Conservation (phyloP, 1,139 yeast genomes). For the Blastobotrys apis region DNA sequence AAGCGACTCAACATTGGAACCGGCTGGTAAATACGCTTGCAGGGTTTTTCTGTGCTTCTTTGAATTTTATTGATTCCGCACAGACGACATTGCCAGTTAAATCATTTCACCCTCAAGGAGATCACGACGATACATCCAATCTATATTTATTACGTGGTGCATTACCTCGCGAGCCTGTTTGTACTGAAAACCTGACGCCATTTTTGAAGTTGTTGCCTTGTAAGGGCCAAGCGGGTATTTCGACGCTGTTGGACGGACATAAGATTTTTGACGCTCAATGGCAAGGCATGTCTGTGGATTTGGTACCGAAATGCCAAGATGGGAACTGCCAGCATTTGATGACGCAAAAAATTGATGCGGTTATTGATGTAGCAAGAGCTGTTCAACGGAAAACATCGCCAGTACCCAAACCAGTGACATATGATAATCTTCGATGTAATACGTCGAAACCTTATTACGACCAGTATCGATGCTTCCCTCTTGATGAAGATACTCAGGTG, state of each 20-base stretch:
- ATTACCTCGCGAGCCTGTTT: slow-evolving; percentile 90
- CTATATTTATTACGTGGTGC: slow-evolving; percentile 74
- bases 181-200: slow-evolving; percentile 96
- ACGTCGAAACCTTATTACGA: slow-evolving; percentile 49
- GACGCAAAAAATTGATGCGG: slow-evolving; percentile 69
- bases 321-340: slow-evolving; percentile 49
- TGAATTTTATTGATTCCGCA: slow-evolving; percentile 78
- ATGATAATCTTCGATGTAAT: slow-evolving; percentile 70
- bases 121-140: slow-evolving; percentile 22
- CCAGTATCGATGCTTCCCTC: slow-evolving; percentile 73
- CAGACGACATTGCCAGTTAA: slow-evolving; percentile 70
- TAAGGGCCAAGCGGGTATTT: slow-evolving; percentile 84
- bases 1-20: slow-evolving; percentile 66
- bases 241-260: slow-evolving; percentile 89
- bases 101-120: slow-evolving; percentile 35
- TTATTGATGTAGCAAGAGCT: slow-evolving; percentile 66
- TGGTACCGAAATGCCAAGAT: slow-evolving; percentile 46
- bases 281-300: slow-evolving; percentile 91
- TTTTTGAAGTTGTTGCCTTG: slow-evolving; percentile 87
- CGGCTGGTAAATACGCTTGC: slow-evolving; percentile 70
- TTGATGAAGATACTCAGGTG: slow-evolving; percentile 48
- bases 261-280: slow-evolving; percentile 90
- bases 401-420: slow-evolving; percentile 75
- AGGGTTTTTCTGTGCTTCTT: slow-evolving; percentile 92
- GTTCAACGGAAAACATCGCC: slow-evolving; percentile 60